Evolutionary conservation across 1,284 basidiomycete species (phyloP).

Genomic region (Porodaedalea pini): DNA sequence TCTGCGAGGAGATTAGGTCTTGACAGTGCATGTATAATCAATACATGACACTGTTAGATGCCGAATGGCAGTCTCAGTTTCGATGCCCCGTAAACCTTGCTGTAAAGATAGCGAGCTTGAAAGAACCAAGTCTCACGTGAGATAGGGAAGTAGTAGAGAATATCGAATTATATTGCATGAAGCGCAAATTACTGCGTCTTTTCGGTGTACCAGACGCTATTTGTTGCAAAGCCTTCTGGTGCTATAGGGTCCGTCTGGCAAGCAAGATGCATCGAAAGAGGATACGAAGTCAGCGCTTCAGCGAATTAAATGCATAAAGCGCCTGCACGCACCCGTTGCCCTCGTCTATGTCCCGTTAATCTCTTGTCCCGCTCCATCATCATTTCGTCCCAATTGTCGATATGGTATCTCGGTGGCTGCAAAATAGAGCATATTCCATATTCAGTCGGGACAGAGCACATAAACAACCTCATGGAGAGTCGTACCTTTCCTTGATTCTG

Average conservation of each 20-base stretch:
- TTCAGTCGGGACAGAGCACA: neutral
- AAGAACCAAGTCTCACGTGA: too few species aligned
- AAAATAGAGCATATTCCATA: constrained; percentile 1
- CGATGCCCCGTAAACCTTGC: too few species aligned
- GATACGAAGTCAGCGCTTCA: constrained; percentile 1
- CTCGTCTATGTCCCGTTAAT: constrained; percentile 83
- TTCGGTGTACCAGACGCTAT: constrained; percentile 76
- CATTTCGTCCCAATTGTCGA: constrained; percentile 91
- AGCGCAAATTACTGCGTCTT: constrained; percentile 26
- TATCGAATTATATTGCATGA: neutral
- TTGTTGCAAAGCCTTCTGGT: constrained; percentile 73
- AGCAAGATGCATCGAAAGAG: constrained; percentile 12
- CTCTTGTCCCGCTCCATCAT: constrained; percentile 90
- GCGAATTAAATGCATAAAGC: neutral
- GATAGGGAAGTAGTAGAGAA: neutral
- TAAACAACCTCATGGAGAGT: neutral
- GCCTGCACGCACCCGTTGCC: constrained; percentile 67
- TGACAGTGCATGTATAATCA: too few species aligned
- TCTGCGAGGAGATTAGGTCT: constrained; percentile 34
- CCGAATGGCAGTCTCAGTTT: too few species aligned
- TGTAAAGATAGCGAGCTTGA: too few species aligned
- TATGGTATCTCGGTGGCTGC: constrained; percentile 78
- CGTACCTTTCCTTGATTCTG: constrained; percentile 86
- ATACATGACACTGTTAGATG: too few species aligned
- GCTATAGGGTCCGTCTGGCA: constrained; percentile 68